Percentiles rank a stretch among this genome's conserved stretches.
phyloP scores from a whole-genome alignment of 108 stramenopile genomes.

The Skeletonema potamos region DNA sequence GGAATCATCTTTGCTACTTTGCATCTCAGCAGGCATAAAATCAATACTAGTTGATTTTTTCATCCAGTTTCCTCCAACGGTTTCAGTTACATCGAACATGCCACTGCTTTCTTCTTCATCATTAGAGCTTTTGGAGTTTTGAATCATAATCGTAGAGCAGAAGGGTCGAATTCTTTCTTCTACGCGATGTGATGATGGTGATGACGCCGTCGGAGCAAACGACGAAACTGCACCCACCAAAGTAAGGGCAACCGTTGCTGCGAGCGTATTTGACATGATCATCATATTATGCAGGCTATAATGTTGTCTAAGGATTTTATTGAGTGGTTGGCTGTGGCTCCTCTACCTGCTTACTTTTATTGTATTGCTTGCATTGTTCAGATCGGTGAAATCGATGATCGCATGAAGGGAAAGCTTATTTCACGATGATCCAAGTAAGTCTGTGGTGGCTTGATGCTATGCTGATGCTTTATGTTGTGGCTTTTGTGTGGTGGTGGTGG shows the following conservation, averaged over 20 bases:
- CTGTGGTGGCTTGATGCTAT: no score
- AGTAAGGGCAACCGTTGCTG: neutral
- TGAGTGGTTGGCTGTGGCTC: no score
- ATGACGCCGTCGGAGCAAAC: neutral
- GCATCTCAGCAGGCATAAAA: conserved; percentile 7
- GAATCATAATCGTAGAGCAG: neutral
- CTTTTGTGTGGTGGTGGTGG: no score
- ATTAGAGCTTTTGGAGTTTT: neutral
- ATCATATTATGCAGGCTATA: neutral
- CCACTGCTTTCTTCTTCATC: neutral
- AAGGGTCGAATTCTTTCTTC: neutral
- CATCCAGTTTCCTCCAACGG: conserved; percentile 27
- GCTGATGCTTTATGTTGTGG: no score
- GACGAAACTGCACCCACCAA: neutral
- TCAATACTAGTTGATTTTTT: conserved; percentile 8
- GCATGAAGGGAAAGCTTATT: no score
- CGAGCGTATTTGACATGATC: neutral
- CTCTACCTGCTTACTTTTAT: no score
- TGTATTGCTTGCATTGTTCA: no score
- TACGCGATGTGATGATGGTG: neutral
- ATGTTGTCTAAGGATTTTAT: no score
- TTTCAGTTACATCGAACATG: conserved; percentile 5
- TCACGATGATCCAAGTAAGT: no score
- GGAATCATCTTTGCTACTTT: conserved; percentile 24
- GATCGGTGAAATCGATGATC: no score